A percentile compares a stretch with the other conserved stretches of the same genome.
Conservation (phyloP, 495 filamentous ascomycete genomes). For the Penicillium taxi region DNA sequence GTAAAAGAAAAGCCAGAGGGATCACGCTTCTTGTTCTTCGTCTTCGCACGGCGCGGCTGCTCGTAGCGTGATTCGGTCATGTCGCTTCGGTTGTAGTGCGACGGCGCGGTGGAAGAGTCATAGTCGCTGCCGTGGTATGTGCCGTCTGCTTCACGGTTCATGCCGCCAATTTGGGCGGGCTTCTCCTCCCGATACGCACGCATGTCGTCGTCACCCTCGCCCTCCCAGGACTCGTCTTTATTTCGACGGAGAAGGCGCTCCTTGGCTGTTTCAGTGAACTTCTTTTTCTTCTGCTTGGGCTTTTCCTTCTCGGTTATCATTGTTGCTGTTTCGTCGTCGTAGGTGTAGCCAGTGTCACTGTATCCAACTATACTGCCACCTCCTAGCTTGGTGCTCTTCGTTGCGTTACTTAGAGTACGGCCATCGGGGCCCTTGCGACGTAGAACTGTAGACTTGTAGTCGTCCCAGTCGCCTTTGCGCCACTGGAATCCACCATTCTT, state of each 20-base stretch:
- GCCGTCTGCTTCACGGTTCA: slow-evolving; percentile 71
- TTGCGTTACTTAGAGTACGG: slow-evolving; percentile 69
- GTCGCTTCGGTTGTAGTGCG: slow-evolving; percentile 44
- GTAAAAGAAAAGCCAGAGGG: slow-evolving; percentile 42
- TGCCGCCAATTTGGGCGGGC: slow-evolving; percentile 71
- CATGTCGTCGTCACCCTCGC: slow-evolving; percentile 61
- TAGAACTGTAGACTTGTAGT: slow-evolving; percentile 96
- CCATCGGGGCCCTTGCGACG: slow-evolving; percentile 86
- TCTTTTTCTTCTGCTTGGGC: slow-evolving; percentile 29
- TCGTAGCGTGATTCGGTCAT: slow-evolving; percentile 42
- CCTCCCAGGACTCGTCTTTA: slow-evolving; percentile 45
- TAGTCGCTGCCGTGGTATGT: slow-evolving; percentile 60
- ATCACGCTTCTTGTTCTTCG: slow-evolving; percentile 12
- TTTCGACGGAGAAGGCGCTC: slow-evolving; percentile 32
- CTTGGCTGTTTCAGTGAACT: slow-evolving; percentile 30
- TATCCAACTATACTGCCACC: slow-evolving; percentile 66
- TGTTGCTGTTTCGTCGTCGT: slow-evolving; percentile 38
- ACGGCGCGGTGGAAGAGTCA: slow-evolving; percentile 42
- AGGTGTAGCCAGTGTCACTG: slow-evolving; percentile 47
- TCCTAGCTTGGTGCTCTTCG: slow-evolving; percentile 70
- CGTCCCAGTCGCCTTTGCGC: slow-evolving; percentile 82
- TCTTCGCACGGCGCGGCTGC: slow-evolving; percentile 10
- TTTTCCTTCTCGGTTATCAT: slow-evolving; percentile 37
- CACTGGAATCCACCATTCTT: slow-evolving; percentile 91
- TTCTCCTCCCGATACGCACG: slow-evolving; percentile 78